Conservation (phyloP, 768 basidiomycete species). For the Suillus weaverae region DNA sequence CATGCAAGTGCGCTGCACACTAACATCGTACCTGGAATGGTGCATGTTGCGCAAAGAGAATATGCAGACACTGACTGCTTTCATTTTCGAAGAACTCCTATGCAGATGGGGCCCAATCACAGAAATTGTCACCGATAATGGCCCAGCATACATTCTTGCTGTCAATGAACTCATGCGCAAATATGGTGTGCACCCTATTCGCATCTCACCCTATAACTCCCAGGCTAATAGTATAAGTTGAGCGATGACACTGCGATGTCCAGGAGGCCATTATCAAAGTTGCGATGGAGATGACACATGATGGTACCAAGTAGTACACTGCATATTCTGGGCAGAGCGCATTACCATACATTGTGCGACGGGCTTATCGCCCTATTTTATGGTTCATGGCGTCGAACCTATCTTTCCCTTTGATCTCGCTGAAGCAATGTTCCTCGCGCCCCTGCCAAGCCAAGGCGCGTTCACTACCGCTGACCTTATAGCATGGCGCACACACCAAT, state of each 20-base stretch:
- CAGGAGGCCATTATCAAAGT: background rate
- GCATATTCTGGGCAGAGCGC: constrained; percentile 38
- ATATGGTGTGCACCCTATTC: background rate
- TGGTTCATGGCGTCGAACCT: constrained; percentile 26
- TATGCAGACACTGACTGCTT: too few species aligned
- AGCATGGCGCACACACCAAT: background rate
- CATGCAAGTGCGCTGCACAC: too few species aligned
- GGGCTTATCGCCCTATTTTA: constrained; percentile 3
- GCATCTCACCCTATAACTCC: background rate
- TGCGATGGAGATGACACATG: constrained; percentile 1
- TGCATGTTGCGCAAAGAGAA: too few species aligned
- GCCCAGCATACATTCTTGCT: background rate
- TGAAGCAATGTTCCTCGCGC: constrained; percentile 23
- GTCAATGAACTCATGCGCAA: accelerated
- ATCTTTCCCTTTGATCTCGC: constrained; percentile 31
- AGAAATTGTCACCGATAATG: too few species aligned
- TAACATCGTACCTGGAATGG: too few species aligned
- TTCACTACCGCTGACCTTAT: background rate
- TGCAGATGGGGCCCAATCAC: too few species aligned
- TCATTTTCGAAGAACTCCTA: too few species aligned
- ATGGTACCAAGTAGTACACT: constrained; percentile 15
- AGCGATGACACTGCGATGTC: too few species aligned
- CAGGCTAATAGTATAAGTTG: background rate
- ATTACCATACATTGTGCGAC: background rate
- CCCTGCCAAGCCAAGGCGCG: background rate